A percentile compares a stretch with the other conserved stretches of the same genome.
Conservation (phyloP, 306 rosid species). For the Pachyrhizus erosus region DNA sequence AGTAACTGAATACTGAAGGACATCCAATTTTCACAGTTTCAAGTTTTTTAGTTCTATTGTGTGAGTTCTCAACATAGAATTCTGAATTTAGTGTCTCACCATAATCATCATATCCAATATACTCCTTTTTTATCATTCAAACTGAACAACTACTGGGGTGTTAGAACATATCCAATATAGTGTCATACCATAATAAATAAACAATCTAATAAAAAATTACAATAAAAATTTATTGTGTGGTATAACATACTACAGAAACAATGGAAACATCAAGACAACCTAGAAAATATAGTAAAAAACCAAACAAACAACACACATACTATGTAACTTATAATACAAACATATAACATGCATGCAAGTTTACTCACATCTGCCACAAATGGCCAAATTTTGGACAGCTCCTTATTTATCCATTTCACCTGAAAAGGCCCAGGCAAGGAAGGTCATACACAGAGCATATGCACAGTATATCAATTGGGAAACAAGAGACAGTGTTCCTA, state of each 20-base stretch:
- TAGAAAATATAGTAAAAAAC: constrained; percentile 25
- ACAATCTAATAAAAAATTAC: constrained; percentile 1
- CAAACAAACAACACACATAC: constrained; percentile 29
- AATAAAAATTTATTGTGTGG: constrained; percentile 19
- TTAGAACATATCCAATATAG: constrained; percentile 20
- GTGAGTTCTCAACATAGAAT: too few relatives aligned
- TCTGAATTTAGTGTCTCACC: not conserved
- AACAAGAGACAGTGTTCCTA: constrained; percentile 26
- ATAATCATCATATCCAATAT: constrained; percentile 21
- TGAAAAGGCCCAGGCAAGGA: constrained; percentile 51
- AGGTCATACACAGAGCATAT: constrained; percentile 35
- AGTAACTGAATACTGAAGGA: not conserved
- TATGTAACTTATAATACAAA: constrained; percentile 30
- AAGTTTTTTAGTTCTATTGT: too few relatives aligned
- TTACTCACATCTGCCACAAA: constrained; percentile 87
- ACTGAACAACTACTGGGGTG: constrained; percentile 14
- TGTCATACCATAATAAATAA: not conserved
- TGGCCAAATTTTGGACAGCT: constrained; percentile 89
- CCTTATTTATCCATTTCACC: constrained; percentile 98
- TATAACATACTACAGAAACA: constrained; percentile 27
- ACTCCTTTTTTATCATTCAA: constrained; percentile 26
- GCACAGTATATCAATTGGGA: constrained; percentile 11
- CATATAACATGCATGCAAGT: constrained; percentile 8
- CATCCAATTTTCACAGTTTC: too few relatives aligned
- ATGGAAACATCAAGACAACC: constrained; percentile 28